A percentile compares a stretch with the other conserved stretches of the same genome.
These are phyloP conservation scores for Aureobasidium sp. DNA, from an alignment of 2,329 filamentous ascomycete species.

Conservation along the genomic window DNA sequence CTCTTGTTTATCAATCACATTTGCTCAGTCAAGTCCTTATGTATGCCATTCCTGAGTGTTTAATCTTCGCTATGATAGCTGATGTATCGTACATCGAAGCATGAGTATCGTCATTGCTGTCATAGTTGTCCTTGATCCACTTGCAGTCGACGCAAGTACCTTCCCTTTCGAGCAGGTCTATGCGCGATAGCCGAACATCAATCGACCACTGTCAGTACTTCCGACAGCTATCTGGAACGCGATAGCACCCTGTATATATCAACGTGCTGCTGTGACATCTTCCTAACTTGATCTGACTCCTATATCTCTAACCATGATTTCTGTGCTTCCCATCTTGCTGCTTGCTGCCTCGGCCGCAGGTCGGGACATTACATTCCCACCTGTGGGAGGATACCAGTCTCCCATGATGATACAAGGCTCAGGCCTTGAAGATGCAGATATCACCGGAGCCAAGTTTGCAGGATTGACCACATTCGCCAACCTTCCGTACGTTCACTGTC, in stretches of 20 bases:
- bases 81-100: no score
- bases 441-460: constrained; percentile 26
- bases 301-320: background rate
- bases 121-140: no score
- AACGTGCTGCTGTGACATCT: no score
- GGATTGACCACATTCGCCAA: constrained; percentile 41
- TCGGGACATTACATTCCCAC: constrained; percentile 37
- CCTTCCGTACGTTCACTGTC: constrained; percentile 39
- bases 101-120: no score
- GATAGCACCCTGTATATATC: background rate
- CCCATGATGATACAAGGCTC: constrained; percentile 22
- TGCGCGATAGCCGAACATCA: background rate
- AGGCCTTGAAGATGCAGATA: constrained; percentile 17
- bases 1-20: no score
- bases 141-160: background rate
- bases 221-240: no score
- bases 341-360: constrained; percentile 13
- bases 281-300: no score
- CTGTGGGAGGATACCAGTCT: constrained; percentile 27
- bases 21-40: no score
- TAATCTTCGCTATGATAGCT: no score
- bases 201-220: background rate
- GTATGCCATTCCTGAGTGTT: no score
- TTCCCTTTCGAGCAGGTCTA: background rate
- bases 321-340: constrained; percentile 5